Evolutionary conservation across 495 filamentous ascomycete species (phyloP).

Genomic region (Aspergillus wentii): DNA sequence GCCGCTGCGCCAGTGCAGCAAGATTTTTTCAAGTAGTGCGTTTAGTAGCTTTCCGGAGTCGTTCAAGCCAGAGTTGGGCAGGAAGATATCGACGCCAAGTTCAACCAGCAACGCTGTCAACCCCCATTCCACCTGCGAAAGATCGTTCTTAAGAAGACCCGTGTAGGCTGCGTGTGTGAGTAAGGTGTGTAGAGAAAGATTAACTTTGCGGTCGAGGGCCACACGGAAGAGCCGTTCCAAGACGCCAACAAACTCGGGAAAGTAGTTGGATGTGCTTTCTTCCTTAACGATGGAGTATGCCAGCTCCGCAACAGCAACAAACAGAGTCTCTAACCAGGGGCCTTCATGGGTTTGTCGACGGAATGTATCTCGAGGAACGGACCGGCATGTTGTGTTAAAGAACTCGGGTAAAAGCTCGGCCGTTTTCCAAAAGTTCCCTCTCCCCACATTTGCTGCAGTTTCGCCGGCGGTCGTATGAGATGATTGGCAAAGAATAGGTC

Average conservation of each 20-base stretch:
- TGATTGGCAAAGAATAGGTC: conserved; percentile 27
- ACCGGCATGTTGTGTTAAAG: conserved; percentile 55
- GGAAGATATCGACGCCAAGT: conserved; percentile 65
- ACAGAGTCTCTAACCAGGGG: conserved; percentile 63
- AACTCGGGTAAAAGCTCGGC: conserved; percentile 32
- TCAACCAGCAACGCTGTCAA: conserved; percentile 56
- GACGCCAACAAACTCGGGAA: conserved; percentile 28
- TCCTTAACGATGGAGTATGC: conserved; percentile 37
- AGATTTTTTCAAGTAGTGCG: conserved; percentile 36
- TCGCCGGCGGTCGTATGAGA: conserved; percentile 9
- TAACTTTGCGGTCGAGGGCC: conserved; percentile 34
- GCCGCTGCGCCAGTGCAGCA: conserved; percentile 28
- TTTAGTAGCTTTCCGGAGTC: conserved; percentile 36
- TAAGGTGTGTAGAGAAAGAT: conserved; percentile 39
- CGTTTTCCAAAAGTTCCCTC: conserved; percentile 23
- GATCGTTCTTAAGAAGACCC: conserved; percentile 32
- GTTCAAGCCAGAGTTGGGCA: conserved; percentile 47
- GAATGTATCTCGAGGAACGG: conserved; percentile 47
- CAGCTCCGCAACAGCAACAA: conserved; percentile 48
- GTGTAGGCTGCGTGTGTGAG: conserved; percentile 41
- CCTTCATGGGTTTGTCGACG: conserved; percentile 53
- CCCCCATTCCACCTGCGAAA: conserved; percentile 51
- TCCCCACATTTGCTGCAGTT: conserved; percentile 4
- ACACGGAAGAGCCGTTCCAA: conserved; percentile 40
- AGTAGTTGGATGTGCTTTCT: conserved; percentile 22